These are phyloP conservation scores for Mucor ambiguus DNA, from an alignment of 371 early-diverging fungal species.

Conservation along the genomic window DNA sequence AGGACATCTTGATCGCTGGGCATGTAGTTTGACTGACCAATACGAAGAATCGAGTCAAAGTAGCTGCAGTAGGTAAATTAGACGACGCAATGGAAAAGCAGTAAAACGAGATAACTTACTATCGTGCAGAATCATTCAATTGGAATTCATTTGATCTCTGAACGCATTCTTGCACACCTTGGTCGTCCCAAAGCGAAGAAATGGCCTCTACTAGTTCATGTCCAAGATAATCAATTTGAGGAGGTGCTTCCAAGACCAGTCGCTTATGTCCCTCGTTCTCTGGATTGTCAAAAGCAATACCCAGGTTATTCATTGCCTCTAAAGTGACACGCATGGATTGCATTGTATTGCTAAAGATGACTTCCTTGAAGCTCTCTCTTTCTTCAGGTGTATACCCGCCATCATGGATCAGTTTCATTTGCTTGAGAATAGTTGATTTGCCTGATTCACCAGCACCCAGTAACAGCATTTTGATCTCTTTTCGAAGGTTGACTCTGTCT, in stretches of 20 bases:
- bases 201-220: constrained; percentile 75
- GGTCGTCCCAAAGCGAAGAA: constrained; percentile 75
- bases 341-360: constrained; percentile 89
- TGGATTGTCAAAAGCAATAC: constrained; percentile 62
- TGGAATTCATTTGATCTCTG: constrained; percentile 80
- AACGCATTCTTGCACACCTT: constrained; percentile 77
- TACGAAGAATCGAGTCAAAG: constrained; percentile 86
- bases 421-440: constrained; percentile 95
- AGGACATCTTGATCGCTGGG: constrained; percentile 90
- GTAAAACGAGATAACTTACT: constrained; percentile 53
- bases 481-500: constrained; percentile 75
- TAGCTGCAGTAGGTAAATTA: constrained; percentile 47
- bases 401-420: constrained; percentile 96
- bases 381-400: constrained; percentile 88
- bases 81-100: neutral
- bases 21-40: constrained; percentile 71
- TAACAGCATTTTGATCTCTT: constrained; percentile 95
- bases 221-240: constrained; percentile 65
- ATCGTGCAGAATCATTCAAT: constrained; percentile 82
- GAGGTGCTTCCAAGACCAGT: constrained; percentile 59
- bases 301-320: constrained; percentile 83
- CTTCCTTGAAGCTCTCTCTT: constrained; percentile 85
- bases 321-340: constrained; percentile 90
- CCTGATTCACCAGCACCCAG: constrained; percentile 98
- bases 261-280: constrained; percentile 63